Conservation (phyloP, 306 rosid genomes). For the Adenanthera pavonina region DNA sequence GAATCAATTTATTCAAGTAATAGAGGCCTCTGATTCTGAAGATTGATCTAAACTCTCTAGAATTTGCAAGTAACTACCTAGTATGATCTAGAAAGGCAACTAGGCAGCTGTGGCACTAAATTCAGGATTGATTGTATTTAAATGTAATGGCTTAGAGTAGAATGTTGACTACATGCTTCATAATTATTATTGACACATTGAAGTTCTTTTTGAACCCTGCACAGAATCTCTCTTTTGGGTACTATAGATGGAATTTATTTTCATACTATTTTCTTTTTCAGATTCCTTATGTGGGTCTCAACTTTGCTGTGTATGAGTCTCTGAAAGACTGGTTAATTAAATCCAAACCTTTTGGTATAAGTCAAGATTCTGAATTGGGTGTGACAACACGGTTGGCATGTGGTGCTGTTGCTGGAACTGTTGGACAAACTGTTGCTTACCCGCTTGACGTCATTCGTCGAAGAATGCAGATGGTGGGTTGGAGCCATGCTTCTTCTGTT, state of each 20-base stretch:
- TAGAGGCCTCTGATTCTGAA: background rate
- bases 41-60: background rate
- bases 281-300: constrained; percentile 99
- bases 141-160: background rate
- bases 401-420: constrained; percentile 98
- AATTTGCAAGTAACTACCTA: background rate
- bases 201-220: constrained; percentile 25
- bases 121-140: background rate
- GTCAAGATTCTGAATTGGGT: constrained; percentile 74
- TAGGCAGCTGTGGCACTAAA: background rate
- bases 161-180: constrained; percentile 20
- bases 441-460: constrained; percentile 99
- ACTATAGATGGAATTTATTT: constrained; percentile 32
- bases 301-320: constrained; percentile 97
- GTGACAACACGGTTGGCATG: constrained; percentile 92
- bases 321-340: constrained; percentile 86
- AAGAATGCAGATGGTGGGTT: constrained; percentile 99
- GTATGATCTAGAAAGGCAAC: background rate
- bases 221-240: constrained; percentile 17
- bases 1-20: background rate
- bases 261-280: constrained; percentile 43
- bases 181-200: constrained; percentile 8
- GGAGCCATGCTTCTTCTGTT: constrained; percentile 93
- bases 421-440: constrained; percentile 97
- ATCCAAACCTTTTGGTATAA: constrained; percentile 73